These are phyloP conservation scores for Alternaria rosae DNA, from an alignment of 2,329 filamentous ascomycete species.

Conservation along the genomic window DNA sequence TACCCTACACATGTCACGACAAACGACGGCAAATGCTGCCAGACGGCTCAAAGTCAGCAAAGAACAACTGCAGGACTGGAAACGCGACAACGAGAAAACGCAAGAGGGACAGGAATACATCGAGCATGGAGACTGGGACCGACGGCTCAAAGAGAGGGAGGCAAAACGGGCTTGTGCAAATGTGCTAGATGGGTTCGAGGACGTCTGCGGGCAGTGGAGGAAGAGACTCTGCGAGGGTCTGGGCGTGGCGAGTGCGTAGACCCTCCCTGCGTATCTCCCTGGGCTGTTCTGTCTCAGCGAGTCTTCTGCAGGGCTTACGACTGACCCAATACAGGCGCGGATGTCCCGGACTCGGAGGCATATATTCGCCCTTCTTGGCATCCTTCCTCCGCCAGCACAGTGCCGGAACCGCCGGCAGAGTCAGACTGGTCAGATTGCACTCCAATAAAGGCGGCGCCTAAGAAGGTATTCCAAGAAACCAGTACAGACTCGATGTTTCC, in stretches of 20 bases:
- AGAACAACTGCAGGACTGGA: constrained; percentile 85
- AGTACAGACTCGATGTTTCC: constrained; percentile 18
- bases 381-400: not conserved
- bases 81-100: constrained; percentile 79
- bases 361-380: not conserved
- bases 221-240: constrained; percentile 67
- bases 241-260: constrained; percentile 48
- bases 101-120: constrained; percentile 87
- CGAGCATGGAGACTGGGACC: constrained; percentile 81
- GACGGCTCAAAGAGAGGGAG: constrained; percentile 76
- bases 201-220: constrained; percentile 85
- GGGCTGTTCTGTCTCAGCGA: not conserved
- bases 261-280: not conserved
- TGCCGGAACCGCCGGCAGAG: not conserved
- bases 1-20: constrained; percentile 90
- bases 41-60: constrained; percentile 81
- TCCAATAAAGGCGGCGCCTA: not conserved
- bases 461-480: not conserved
- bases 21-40: constrained; percentile 82
- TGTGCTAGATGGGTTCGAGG: constrained; percentile 91
- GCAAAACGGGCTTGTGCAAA: constrained; percentile 85
- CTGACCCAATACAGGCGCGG: constrained; percentile 3
- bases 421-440: not conserved
- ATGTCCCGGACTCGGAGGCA: not conserved
- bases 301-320: not conserved